Evolutionary conservation across 108 stramenopile genomes (phyloP).

Genomic region (Seminavis robusta): DNA sequence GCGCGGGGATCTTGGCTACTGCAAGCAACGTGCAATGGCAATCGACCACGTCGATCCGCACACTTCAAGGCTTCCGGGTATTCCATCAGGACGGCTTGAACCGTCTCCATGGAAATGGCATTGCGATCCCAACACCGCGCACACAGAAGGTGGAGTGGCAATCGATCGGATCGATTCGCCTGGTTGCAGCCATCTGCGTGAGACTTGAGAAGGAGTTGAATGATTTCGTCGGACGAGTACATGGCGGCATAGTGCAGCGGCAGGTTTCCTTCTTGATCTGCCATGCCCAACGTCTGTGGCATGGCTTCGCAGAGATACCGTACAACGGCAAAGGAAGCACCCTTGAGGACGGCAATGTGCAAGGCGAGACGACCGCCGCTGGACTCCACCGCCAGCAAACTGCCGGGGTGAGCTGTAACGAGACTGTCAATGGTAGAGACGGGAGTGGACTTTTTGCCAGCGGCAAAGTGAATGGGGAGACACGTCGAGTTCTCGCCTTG

Average conservation of each 20-base stretch:
- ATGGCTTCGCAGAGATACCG: conserved; percentile 6
- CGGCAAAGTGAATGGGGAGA: too few species aligned
- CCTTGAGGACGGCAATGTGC: conserved; percentile 14
- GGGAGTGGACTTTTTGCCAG: too few species aligned
- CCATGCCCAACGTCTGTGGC: neutral
- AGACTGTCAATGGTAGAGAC: conserved; percentile 7
- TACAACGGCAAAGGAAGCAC: conserved; percentile 1
- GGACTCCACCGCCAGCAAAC: neutral
- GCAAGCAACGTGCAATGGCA: conserved; percentile 22
- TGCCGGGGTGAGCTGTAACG: neutral
- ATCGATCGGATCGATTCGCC: conserved; percentile 1
- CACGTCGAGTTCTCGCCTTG: too few species aligned
- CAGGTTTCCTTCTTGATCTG: conserved; percentile 18
- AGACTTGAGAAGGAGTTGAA: neutral
- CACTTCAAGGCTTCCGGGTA: conserved; percentile 1
- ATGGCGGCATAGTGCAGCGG: conserved; percentile 21
- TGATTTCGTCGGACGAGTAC: neutral
- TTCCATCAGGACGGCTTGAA: conserved; percentile 1
- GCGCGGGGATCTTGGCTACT: too few species aligned
- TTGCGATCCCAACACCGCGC: neutral
- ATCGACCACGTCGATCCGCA: conserved; percentile 1
- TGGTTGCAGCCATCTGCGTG: conserved; percentile 4
- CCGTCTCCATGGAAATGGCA: neutral
- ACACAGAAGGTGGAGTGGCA: conserved; percentile 9
- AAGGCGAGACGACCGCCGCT: conserved; percentile 10